Conservation (phyloP, 176 grass and related monocot species). For the Bothriochloa decipiens region DNA sequence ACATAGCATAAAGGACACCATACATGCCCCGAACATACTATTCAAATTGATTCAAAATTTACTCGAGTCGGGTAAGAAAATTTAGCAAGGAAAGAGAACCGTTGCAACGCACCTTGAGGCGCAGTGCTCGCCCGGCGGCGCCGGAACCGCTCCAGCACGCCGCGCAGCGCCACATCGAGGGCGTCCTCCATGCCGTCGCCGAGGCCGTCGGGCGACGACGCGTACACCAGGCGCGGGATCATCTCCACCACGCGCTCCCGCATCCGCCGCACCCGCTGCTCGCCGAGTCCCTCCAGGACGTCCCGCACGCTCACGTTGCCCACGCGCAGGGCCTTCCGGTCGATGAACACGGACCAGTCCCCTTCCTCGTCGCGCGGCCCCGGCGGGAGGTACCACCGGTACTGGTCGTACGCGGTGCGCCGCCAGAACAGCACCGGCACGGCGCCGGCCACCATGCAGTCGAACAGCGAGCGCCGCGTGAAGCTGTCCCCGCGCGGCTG, state of each 20-base stretch:
- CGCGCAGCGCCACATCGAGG: conserved; percentile 60
- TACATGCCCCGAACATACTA: not conserved
- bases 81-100: not conserved
- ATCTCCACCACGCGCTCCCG: conserved; percentile 78
- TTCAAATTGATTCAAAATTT: not conserved
- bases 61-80: not conserved
- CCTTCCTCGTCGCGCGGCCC: conserved; percentile 23
- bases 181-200: conserved; percentile 70
- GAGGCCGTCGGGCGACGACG: conserved; percentile 48
- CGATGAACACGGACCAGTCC: conserved; percentile 93
- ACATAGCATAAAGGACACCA: not conserved
- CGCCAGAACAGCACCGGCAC: conserved; percentile 93
- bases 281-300: conserved; percentile 61
- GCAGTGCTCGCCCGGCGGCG: conserved; percentile 24
- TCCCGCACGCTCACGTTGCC: conserved; percentile 62
- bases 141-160: conserved; percentile 61
- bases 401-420: conserved; percentile 75
- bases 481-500: conserved; percentile 94
- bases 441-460: conserved; percentile 90
- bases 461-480: conserved; percentile 88
- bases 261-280: conserved; percentile 63
- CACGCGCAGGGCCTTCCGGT: conserved; percentile 58
- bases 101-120: conserved; percentile 18
- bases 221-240: conserved; percentile 85
- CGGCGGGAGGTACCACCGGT: conserved; percentile 68